These are phyloP conservation scores for Carex kokanica DNA, from an alignment of 176 grass and related monocot genomes.

Conservation along the genomic window DNA sequence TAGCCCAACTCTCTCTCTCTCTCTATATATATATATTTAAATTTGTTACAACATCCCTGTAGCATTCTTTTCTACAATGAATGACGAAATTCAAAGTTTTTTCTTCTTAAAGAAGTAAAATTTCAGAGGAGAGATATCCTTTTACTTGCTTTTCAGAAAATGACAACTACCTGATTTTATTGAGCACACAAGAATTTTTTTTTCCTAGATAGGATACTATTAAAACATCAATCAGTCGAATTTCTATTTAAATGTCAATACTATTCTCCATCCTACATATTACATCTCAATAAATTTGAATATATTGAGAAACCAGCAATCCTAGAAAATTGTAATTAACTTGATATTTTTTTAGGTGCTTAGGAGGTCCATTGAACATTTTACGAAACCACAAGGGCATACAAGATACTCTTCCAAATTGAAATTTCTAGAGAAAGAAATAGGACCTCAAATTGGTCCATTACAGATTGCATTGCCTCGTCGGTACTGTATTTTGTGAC, in stretches of 20 bases:
- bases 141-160: too few relatives aligned
- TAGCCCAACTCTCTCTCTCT: too few relatives aligned
- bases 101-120: too few relatives aligned
- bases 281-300: not conserved
- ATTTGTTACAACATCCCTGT: not conserved
- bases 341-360: not conserved
- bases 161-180: not conserved
- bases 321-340: not conserved
- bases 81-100: too few relatives aligned
- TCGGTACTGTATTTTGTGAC: slow-evolving; percentile 44
- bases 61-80: not conserved
- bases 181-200: not conserved
- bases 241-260: not conserved
- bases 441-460: slow-evolving; percentile 89
- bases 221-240: not conserved
- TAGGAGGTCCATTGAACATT: not conserved
- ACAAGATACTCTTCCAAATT: not conserved
- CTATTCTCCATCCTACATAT: not conserved
- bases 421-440: not conserved
- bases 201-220: not conserved
- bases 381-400: not conserved
- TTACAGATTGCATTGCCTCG: slow-evolving; percentile 56
- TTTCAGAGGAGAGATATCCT: too few relatives aligned
- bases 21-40: too few relatives aligned
- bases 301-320: not conserved